phyloP scores from a whole-genome alignment of 2,329 filamentous ascomycete species.

The Aspergillus phoenicis region DNA sequence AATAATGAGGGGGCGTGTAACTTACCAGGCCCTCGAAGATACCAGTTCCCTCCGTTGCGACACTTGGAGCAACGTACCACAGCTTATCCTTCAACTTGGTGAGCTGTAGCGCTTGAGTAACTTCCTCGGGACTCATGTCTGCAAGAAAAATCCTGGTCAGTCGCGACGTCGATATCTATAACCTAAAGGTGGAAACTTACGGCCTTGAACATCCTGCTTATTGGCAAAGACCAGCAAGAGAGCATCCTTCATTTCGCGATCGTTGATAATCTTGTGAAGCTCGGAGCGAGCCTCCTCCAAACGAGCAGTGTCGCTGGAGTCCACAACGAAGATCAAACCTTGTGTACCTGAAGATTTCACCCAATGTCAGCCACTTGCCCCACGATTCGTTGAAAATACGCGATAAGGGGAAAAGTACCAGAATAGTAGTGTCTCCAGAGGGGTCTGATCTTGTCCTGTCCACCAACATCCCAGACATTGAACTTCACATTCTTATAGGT shows the following conservation, averaged over 20 bases:
- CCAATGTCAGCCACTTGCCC: conserved; percentile 7
- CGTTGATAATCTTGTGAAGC: conserved; percentile 95
- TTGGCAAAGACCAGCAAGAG: conserved; percentile 95
- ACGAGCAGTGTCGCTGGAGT: conserved; percentile 86
- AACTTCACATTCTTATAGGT: conserved; percentile 99
- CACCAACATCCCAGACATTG: conserved; percentile 98
- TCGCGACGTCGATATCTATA: not conserved
- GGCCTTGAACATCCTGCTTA: conserved; percentile 91
- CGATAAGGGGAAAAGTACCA: conserved; percentile 49
- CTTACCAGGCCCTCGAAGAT: conserved; percentile 75
- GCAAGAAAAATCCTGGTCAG: conserved; percentile 23
- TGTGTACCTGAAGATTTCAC: conserved; percentile 70
- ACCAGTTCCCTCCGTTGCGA: conserved; percentile 78
- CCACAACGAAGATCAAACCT: conserved; percentile 97
- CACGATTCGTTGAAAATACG: not conserved
- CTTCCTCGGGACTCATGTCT: conserved; percentile 79
- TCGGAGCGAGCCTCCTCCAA: conserved; percentile 93
- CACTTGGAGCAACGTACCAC: conserved; percentile 83
- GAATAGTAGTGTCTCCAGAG: conserved; percentile 98
- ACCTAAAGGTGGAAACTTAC: conserved; percentile 50
- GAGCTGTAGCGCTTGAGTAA: conserved; percentile 76
- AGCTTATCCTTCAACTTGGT: conserved; percentile 78
- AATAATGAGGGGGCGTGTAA: conserved; percentile 13
- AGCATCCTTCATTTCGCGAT: conserved; percentile 96
- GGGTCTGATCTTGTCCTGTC: conserved; percentile 97